These are phyloP conservation scores for Coemansia sp. DNA, from an alignment of 192 early-diverging fungal genomes.

Conservation along the genomic window DNA sequence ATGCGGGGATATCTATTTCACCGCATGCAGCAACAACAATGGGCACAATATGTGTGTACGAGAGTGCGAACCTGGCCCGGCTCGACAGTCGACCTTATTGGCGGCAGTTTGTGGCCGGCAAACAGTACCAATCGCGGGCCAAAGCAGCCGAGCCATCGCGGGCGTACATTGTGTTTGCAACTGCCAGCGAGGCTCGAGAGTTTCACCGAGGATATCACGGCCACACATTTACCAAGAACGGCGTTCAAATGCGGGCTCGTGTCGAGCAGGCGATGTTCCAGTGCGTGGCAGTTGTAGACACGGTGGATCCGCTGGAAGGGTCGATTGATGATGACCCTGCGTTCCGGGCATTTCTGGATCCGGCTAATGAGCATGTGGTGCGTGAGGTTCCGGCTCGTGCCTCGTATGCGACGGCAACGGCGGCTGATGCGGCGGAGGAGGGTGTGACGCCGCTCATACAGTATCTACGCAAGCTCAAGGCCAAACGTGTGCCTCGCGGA, in stretches of 20 bases:
- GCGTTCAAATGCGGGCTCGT: constrained; percentile 12
- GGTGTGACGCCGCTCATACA: constrained; percentile 32
- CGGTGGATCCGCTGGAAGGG: constrained; percentile 18
- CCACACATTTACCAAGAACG: constrained; percentile 41
- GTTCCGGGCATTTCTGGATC: constrained; percentile 31
- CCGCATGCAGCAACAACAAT: constrained; percentile 18
- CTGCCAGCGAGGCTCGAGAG: constrained; percentile 27
- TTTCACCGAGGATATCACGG: constrained; percentile 44
- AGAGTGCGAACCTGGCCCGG: constrained; percentile 22
- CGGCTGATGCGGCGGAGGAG: constrained; percentile 6
- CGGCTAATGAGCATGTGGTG: background rate
- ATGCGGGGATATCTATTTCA: background rate
- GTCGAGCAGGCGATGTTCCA: constrained; percentile 45
- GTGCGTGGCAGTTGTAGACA: constrained; percentile 11
- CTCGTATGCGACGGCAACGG: constrained; percentile 35
- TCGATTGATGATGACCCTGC: constrained; percentile 34
- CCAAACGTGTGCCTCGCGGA: background rate
- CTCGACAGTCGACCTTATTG: constrained; percentile 46
- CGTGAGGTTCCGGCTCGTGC: background rate
- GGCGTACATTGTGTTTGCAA: constrained; percentile 46
- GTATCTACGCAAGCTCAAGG: constrained; percentile 42
- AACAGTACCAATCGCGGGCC: constrained; percentile 31
- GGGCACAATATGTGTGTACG: constrained; percentile 15
- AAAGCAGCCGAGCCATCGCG: constrained; percentile 35
- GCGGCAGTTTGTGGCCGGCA: constrained; percentile 38